Conservation (phyloP, 352 stramenopile species). For the Pythium brassicae region DNA sequence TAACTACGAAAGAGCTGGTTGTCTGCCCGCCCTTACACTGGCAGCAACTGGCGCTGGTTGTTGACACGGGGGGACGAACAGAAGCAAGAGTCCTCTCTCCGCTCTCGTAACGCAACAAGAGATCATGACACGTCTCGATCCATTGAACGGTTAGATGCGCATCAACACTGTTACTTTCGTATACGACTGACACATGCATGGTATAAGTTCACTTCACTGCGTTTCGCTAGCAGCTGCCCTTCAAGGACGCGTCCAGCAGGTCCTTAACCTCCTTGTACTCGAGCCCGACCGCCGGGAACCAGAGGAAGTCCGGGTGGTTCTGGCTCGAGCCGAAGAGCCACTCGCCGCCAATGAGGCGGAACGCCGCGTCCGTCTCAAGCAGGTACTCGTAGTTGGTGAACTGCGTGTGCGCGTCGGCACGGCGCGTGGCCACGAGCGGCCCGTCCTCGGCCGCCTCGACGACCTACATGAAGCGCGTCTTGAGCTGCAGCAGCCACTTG, state of each 20-base stretch:
- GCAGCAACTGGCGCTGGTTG: too few relatives aligned
- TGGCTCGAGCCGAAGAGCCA: slow-evolving; percentile 49
- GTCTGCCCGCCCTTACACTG: too few relatives aligned
- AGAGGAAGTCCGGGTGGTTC: slow-evolving; percentile 69
- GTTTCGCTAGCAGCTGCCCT: slow-evolving; percentile 15
- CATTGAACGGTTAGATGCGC: too few relatives aligned
- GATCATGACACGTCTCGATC: too few relatives aligned
- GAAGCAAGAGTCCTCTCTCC: too few relatives aligned
- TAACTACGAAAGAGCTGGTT: too few relatives aligned
- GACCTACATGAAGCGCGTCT: slow-evolving; percentile 57
- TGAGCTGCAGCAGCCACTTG: slow-evolving; percentile 47
- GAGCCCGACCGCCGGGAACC: slow-evolving; percentile 55
- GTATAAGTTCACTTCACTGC: background rate
- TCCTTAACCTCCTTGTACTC: slow-evolving; percentile 45
- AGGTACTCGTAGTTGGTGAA: slow-evolving; percentile 67
- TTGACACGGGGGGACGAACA: too few relatives aligned
- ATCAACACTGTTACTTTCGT: too few relatives aligned
- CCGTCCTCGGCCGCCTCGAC: slow-evolving; percentile 49
- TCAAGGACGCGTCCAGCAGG: slow-evolving; percentile 32
- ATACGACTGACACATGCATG: background rate
- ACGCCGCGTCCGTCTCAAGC: slow-evolving; percentile 55
- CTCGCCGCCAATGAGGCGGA: slow-evolving; percentile 67
- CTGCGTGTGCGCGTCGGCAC: slow-evolving; percentile 44
- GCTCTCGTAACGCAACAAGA: too few relatives aligned
- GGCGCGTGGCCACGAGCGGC: slow-evolving; percentile 38